A percentile compares a stretch with the other conserved stretches of the same genome.
phyloP scores from a whole-genome alignment of 495 filamentous ascomycete species.

The Penicillium canariense region DNA sequence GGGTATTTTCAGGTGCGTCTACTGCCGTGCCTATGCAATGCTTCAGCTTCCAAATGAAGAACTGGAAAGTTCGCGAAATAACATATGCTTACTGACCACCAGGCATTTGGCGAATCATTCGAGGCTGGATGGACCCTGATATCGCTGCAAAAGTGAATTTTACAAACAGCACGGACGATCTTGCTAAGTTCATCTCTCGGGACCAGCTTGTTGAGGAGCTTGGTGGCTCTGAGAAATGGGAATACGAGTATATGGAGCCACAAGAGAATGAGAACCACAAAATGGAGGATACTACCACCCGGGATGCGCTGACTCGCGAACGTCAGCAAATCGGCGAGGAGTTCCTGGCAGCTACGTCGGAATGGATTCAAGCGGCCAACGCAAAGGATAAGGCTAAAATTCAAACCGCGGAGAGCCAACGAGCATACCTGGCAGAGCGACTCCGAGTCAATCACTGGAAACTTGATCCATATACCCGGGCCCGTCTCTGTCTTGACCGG shows the following conservation, averaged over 20 bases:
- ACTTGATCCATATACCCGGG: slow-evolving; percentile 72
- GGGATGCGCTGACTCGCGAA: slow-evolving; percentile 54
- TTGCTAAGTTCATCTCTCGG: slow-evolving; percentile 66
- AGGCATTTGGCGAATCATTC: slow-evolving; percentile 80
- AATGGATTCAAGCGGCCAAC: slow-evolving; percentile 56
- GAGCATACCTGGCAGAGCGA: slow-evolving; percentile 57
- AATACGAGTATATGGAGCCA: slow-evolving; percentile 79
- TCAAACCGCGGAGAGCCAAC: slow-evolving; percentile 50
- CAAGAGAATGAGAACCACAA: slow-evolving; percentile 61
- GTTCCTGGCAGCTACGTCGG: slow-evolving; percentile 65
- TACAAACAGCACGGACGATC: slow-evolving; percentile 69
- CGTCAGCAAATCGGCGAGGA: slow-evolving; percentile 59
- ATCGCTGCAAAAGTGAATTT: slow-evolving; percentile 89
- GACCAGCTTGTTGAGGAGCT: slow-evolving; percentile 69
- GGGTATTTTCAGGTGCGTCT: slow-evolving; percentile 74
- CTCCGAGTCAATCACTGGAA: slow-evolving; percentile 79
- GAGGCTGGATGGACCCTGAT: slow-evolving; percentile 88
- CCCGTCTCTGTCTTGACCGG: slow-evolving; percentile 67
- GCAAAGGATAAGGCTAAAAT: slow-evolving; percentile 35
- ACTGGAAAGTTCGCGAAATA: neutral
- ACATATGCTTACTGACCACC: neutral
- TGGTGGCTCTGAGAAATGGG: slow-evolving; percentile 77
- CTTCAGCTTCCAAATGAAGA: neutral
- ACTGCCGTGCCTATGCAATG: neutral
- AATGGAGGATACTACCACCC: slow-evolving; percentile 60